Evolutionary conservation across 2,329 filamentous ascomycete species (phyloP), one percentile per base, ranked within the genome.

Genomic region (Neospermospora avenae): DNA sequence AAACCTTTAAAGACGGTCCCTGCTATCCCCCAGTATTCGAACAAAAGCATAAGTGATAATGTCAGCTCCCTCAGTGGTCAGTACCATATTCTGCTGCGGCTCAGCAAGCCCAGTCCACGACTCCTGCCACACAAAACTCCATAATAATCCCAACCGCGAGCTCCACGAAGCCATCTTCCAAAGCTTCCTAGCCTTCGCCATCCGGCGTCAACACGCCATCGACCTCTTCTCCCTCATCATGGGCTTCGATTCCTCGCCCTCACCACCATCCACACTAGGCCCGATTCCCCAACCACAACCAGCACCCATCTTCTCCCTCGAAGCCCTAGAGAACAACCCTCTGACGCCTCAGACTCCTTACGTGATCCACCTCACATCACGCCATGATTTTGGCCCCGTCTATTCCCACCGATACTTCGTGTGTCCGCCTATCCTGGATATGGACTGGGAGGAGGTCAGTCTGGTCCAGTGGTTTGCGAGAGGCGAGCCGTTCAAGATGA

Each of bases 401-500:
- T 63, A 65, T 37, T 69, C 68, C 1, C 69, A 70, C 48, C 60
- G 67, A n/a, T 71, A 70, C 58, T 70, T 70, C 42, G 61, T 63
- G 3, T 67, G 63, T 22, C 69, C 69, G 3, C 25, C 48, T 2
- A 45, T 61, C 34, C 44, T 68, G 6, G 28, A 69, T 39, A 37
- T 65, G 18, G 65, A 70, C 41, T 71, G 69, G 69, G 48, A 49
- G 5, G 69, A 71, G 55, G 60, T 67, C 14, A 60, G 61, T 16
- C 37, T 63, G 11, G 35, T 60, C 2, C 66, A 71, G 16, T 71
- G 68, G 68, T 71, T 67, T 56, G 68, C 65, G 6, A 41, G 59
- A 34, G 69, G 69, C 10, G 54, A 62, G 18, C 57, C 59, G 8
- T 71, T 70, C 58, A 64, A 63, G 41, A 58, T 68, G 54, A 64